A percentile compares a stretch with the other conserved stretches of the same genome.
Evolutionary conservation across 495 filamentous ascomycete genomes (phyloP).

Genomic region (Penicillium verhagenii): DNA sequence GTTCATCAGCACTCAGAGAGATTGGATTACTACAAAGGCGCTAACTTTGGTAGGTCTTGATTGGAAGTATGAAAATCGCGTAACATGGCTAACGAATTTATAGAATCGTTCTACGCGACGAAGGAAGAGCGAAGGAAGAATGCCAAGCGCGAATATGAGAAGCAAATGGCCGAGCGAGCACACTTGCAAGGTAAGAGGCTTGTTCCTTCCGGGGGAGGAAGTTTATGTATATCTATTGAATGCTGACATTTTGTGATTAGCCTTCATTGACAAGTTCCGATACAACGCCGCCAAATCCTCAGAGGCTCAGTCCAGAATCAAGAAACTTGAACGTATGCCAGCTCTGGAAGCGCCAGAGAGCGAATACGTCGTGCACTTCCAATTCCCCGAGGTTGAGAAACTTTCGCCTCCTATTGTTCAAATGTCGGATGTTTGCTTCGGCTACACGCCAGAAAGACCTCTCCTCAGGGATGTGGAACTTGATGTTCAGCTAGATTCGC

Average conservation of each 20-base stretch:
- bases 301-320: conserved; percentile 96
- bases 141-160: conserved; percentile 96
- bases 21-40: conserved; percentile 97
- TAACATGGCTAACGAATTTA: conserved; percentile 17
- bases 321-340: conserved; percentile 97
- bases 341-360: conserved; percentile 85
- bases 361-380: conserved; percentile 96
- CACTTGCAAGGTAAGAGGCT: conserved; percentile 65
- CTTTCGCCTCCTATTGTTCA: conserved; percentile 96
- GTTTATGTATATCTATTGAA: not conserved
- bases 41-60: conserved; percentile 70
- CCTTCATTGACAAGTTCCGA: conserved; percentile 99
- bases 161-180: conserved; percentile 89
- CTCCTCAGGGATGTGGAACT: conserved; percentile 86
- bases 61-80: not conserved
- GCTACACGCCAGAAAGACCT: conserved; percentile 76
- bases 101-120: conserved; percentile 94
- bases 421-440: conserved; percentile 90
- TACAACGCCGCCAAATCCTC: conserved; percentile 99
- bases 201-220: no score
- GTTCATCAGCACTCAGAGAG: conserved; percentile 97
- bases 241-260: conserved; percentile 30
- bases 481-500: conserved; percentile 95
- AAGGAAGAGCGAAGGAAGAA: conserved; percentile 96
- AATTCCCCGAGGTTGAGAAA: conserved; percentile 97